Percentiles rank a stretch among this genome's conserved stretches.
Evolutionary conservation across 495 filamentous ascomycete genomes (phyloP).

Genomic region (Stereocaulon alpinum): DNA sequence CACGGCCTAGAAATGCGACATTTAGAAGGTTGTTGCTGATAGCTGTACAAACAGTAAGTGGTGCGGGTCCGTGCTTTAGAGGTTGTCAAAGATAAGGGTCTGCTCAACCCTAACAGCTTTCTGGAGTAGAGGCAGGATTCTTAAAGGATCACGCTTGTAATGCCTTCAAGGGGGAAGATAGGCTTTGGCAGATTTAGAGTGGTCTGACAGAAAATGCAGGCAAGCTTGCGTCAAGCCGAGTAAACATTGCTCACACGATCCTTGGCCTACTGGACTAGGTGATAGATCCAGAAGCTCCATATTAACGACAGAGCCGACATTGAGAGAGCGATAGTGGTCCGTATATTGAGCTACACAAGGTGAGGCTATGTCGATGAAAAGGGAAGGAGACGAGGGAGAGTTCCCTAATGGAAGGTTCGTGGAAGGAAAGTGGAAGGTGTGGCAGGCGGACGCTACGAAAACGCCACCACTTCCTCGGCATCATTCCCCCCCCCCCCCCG

Average conservation of each 20-base stretch:
- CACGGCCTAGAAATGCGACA: neutral
- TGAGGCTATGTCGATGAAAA: neutral
- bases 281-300: neutral
- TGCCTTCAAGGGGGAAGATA: neutral
- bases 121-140: too few species aligned
- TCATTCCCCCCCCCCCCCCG: too few species aligned
- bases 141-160: neutral
- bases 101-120: neutral
- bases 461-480: too few species aligned
- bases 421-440: neutral
- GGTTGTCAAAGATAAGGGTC: neutral
- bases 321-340: neutral
- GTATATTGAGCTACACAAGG: neutral
- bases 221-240: neutral
- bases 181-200: neutral
- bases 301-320: neutral
- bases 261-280: neutral
- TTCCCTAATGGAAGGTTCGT: too few species aligned
- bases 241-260: neutral
- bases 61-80: neutral
- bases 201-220: neutral
- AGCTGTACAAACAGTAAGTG: neutral
- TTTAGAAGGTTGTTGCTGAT: neutral
- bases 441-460: slow-evolving; percentile 5
- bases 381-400: neutral